Base-by-base conservation (phyloP, 2,329 filamentous ascomycete species). In the Didymella arachidicola region DNA sequence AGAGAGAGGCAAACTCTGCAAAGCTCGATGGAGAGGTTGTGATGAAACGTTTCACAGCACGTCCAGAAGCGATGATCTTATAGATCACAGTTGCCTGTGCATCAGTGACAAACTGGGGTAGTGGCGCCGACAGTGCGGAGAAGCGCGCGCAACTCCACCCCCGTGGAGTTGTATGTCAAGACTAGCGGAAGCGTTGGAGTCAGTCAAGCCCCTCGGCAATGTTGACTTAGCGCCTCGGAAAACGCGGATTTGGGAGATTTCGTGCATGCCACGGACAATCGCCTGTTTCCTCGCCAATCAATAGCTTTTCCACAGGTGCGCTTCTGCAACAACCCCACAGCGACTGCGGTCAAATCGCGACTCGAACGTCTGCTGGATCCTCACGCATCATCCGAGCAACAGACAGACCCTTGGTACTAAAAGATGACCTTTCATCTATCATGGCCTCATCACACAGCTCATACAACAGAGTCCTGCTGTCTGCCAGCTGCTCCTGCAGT, bases 81-180 rank as follows among this genome's bases (percentile, higher is more conserved):
- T 57, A 57, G 41, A 46, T 5, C 19, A n/a, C 19, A 18, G 16
- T 36, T 1, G 34, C 34, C 34, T 36, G 34, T 36, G 19, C 7
- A n/a, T 29, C 26, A 46, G 7, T 44, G n/a, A 32, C 18, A 38
- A 22, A 10, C 25, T 30, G 32, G 32, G 32, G 22, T 46, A 32
- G 26, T 51, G 47, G 42, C 22, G 25, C 41, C 34, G 42, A 51
- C 32, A 41, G 2, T 51, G 53, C 47, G 53, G 53, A 51, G 53
- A 57, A 51, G 25, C 53, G 51, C 51, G 46, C 32, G 25, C 14
- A 3, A 39, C 16, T 2, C 46, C 41, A 45, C 36, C 30, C 46
- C 53, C 41, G 50, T 34, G 32, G 32, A 34, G 12, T 12, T 36
- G 14, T 14, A 16, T 10, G 50, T 19, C 36, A 27, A 10, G 2